phyloP scores from a whole-genome alignment of 2,329 filamentous ascomycete species.

The Fusarium nurragi region DNA sequence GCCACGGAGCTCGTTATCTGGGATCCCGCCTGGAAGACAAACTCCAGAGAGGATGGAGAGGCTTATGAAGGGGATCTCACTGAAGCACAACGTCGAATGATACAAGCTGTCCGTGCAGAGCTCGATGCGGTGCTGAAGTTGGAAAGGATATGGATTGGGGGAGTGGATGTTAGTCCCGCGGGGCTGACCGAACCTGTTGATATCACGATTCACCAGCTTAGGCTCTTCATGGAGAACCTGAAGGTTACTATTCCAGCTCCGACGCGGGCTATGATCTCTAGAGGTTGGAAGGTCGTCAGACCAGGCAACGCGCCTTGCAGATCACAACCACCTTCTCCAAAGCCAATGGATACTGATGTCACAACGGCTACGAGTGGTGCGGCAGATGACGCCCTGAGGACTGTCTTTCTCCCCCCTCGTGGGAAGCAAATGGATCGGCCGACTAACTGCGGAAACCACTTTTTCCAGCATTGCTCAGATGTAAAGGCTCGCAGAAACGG shows the following conservation, averaged over 20 bases:
- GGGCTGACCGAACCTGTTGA: slow-evolving; percentile 52
- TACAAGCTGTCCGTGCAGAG: slow-evolving; percentile 50
- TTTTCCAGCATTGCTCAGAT: slow-evolving; percentile 52
- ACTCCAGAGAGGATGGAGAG: slow-evolving; percentile 26
- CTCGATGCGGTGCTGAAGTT: slow-evolving; percentile 46
- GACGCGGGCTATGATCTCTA: slow-evolving; percentile 39
- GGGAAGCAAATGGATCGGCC: slow-evolving; percentile 30
- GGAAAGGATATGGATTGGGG: slow-evolving; percentile 58
- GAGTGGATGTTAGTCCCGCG: slow-evolving; percentile 41
- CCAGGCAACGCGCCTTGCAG: slow-evolving; percentile 5
- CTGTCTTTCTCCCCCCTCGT: slow-evolving; percentile 60
- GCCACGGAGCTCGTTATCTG: slow-evolving; percentile 63
- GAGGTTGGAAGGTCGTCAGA: slow-evolving; percentile 53
- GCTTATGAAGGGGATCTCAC: slow-evolving; percentile 52
- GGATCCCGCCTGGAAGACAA: slow-evolving; percentile 53
- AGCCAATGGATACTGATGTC: slow-evolving; percentile 19
- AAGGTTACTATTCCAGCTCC: slow-evolving; percentile 51
- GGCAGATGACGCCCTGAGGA: slow-evolving; percentile 39
- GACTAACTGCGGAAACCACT: slow-evolving; percentile 55
- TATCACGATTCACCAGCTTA: slow-evolving; percentile 52
- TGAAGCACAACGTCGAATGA: slow-evolving; percentile 56
- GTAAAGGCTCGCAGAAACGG: neutral
- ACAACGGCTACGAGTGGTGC: slow-evolving; percentile 31
- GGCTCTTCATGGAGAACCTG: slow-evolving; percentile 46
- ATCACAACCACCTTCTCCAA: neutral